Base-by-base conservation (phyloP, 176 grass and related monocot species). In the Olyra latifolia region DNA sequence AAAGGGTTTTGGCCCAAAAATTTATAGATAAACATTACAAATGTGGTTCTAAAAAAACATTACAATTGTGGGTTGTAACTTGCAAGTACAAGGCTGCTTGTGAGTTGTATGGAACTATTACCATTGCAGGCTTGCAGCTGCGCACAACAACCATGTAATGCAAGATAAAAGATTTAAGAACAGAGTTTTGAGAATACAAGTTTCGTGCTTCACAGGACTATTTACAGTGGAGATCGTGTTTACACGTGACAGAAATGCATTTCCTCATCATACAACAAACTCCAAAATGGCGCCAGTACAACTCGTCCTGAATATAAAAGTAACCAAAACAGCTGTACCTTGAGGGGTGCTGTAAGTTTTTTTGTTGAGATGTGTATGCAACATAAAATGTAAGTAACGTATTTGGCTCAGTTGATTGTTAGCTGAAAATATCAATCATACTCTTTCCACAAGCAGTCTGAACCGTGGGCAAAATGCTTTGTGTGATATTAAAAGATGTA, bases 191-290 rank as follows among this genome's bases (percentile, higher is more conserved):
- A 28, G 48, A 24, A 15, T 19, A 6, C 63, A 54, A 14, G 45
- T 41, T 64, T 24, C 27, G 29, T 66, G 8, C 13, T 82, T 42
- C 41, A 20, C 11, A 30, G 19, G 15, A 56, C 81, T 89, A 89
- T 89, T 77, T 77, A 86, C 87, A 81, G 2, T 28, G n/a, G 17
- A 48, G 10, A 50, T 45, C n/a, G 2, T 66, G 15, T 62, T 23
- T 44, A 68, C 74, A 66, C 69, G 69, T 69, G 6, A 53, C 6
- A 69, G 14, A 75, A 53, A 16, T 46, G 30, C 28, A 62, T 66
- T 50, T 46, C 79, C 19, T 35, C 32, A 2, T 80, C 9, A 55
- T 66, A 79, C 61, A 70, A 53, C 69, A 65, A 76, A 23, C 28
- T 72, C 64, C n/a, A 35, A 74, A 66, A 27, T 65, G 46, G 48